Percentiles rank a stretch among this genome's conserved stretches.
Evolutionary conservation across 2,329 filamentous ascomycete genomes (phyloP).

Genomic region (Botrytis galanthina): DNA sequence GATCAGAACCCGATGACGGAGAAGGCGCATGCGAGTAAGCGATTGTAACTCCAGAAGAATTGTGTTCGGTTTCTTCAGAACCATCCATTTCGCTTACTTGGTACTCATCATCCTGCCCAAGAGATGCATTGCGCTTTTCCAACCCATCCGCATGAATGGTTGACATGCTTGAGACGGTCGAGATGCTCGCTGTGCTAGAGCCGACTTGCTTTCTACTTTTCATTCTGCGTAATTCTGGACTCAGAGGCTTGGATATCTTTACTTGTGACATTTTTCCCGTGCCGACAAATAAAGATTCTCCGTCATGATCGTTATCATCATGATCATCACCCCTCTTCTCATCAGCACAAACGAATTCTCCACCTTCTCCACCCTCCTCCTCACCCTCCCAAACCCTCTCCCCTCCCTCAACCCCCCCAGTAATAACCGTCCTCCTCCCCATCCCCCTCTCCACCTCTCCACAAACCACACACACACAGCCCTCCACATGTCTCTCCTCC

Average conservation of each 20-base stretch:
- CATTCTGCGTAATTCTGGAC: neutral
- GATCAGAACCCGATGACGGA: neutral
- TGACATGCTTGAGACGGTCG: neutral
- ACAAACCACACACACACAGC: constrained; percentile 1
- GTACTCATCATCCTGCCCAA: neutral
- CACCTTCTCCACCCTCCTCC: neutral
- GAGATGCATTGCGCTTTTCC: neutral
- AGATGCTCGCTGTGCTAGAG: neutral
- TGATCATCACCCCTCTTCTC: neutral
- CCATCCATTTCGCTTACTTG: neutral
- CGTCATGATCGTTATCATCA: neutral
- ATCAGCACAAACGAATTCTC: neutral
- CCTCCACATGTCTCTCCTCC: neutral
- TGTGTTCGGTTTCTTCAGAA: neutral
- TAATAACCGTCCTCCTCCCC: neutral
- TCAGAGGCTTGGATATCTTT: neutral
- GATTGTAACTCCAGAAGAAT: neutral
- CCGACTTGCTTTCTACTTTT: neutral
- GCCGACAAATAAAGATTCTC: neutral
- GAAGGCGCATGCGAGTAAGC: neutral
- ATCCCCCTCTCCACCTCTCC: neutral
- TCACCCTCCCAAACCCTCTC: no score
- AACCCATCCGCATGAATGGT: neutral
- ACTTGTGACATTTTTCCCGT: neutral
- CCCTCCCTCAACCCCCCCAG: neutral